Evolutionary conservation across 1,284 basidiomycete species (phyloP).

Genomic region (Porogramme epimiltina): DNA sequence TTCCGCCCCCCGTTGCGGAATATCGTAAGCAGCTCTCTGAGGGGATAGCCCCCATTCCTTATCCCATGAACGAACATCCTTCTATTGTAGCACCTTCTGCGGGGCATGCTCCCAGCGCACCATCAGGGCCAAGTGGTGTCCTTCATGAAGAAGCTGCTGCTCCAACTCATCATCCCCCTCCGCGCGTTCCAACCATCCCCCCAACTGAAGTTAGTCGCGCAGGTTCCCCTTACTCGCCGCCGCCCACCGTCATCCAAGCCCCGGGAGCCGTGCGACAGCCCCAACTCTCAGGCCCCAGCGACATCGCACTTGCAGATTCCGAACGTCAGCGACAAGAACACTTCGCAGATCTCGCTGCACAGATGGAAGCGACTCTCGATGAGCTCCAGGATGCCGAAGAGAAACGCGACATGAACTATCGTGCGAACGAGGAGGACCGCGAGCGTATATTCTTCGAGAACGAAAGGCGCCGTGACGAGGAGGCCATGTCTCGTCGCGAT

Average conservation of each 20-base stretch:
- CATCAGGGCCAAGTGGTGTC: too few species aligned
- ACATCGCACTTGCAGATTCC: conserved; percentile 46
- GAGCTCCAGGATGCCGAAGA: conserved; percentile 59
- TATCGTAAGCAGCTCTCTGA: too few species aligned
- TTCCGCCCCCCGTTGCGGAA: too few species aligned
- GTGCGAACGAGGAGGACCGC: conserved; percentile 62
- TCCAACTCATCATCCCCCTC: too few species aligned
- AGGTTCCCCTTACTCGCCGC: not conserved
- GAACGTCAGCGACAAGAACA: conserved; percentile 55
- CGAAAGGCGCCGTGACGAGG: conserved; percentile 55
- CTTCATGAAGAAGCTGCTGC: too few species aligned
- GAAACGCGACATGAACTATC: conserved; percentile 61
- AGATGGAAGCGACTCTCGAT: conserved; percentile 46
- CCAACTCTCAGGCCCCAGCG: conserved; percentile 31
- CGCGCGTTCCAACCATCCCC: too few species aligned
- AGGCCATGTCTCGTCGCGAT: conserved; percentile 50
- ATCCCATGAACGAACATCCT: too few species aligned
- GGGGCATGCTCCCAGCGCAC: too few species aligned
- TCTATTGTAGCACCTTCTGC: too few species aligned
- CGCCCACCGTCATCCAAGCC: not conserved
- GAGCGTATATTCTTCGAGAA: conserved; percentile 60
- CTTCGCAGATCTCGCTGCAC: conserved; percentile 54
- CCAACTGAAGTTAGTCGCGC: not conserved
- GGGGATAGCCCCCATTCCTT: too few species aligned
- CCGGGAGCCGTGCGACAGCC: not conserved